A percentile compares a stretch with the other conserved stretches of the same genome.
phyloP scores from a whole-genome alignment of 2,329 filamentous ascomycete species.

The Clonostachys chloroleuca region DNA sequence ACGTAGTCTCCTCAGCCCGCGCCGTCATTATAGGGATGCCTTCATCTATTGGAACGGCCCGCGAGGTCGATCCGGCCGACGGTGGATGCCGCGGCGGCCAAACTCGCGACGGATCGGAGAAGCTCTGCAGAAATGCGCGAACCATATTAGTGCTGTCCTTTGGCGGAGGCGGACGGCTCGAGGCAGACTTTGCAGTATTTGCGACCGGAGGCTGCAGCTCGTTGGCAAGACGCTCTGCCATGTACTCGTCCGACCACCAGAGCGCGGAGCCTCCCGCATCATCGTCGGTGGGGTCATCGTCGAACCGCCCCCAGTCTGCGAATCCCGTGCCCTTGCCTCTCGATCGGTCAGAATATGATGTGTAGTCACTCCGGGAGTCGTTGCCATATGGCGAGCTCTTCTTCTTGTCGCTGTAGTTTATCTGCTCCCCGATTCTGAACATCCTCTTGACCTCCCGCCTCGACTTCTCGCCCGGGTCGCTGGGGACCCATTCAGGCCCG shows the following conservation, averaged over 20 bases:
- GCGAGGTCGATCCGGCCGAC: not conserved
- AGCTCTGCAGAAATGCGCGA: too few species aligned
- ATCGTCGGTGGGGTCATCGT: constrained; percentile 10
- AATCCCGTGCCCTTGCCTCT: constrained; percentile 20
- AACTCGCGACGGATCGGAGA: constrained; percentile 1
- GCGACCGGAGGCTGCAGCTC: constrained; percentile 30
- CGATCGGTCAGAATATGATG: too few species aligned
- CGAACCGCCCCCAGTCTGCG: constrained; percentile 41
- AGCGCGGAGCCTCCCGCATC: constrained; percentile 9
- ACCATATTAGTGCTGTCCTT: too few species aligned
- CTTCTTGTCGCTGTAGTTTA: too few species aligned
- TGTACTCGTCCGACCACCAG: constrained; percentile 43
- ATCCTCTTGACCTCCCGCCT: not conserved
- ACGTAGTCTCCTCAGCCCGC: constrained; percentile 40
- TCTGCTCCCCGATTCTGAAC: too few species aligned
- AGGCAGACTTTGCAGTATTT: too few species aligned
- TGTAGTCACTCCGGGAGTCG: not conserved
- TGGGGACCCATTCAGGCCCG: constrained; percentile 24
- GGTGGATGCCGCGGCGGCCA: not conserved
- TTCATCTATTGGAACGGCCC: constrained; percentile 7
- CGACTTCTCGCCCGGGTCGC: constrained; percentile 19
- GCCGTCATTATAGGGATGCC: constrained; percentile 29
- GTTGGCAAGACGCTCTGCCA: constrained; percentile 38
- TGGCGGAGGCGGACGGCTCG: too few species aligned
- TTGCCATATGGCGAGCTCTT: too few species aligned